These are phyloP conservation scores for Choanephora cucurbitarum DNA, from an alignment of 371 early-diverging fungal species.

Conservation along the genomic window DNA sequence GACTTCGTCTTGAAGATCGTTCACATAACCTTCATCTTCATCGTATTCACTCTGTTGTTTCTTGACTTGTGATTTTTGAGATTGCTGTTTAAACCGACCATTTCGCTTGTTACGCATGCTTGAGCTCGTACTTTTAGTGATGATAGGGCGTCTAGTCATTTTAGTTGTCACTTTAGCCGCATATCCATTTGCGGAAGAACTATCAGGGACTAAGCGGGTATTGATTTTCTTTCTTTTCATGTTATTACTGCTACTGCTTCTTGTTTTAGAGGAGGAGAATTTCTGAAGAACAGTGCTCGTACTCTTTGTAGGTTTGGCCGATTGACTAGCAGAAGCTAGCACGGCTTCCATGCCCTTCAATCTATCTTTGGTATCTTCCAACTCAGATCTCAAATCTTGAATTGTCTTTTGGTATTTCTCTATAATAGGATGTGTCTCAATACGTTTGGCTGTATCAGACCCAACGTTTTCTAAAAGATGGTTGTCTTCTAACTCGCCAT, in stretches of 20 bases:
- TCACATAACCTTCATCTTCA: conserved; percentile 30
- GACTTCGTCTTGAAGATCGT: conserved; percentile 35
- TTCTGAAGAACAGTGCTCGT: conserved; percentile 8
- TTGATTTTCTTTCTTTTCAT: conserved; percentile 6
- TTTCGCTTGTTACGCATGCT: conserved; percentile 8
- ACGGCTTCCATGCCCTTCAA: conserved; percentile 28
- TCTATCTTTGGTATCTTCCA: conserved; percentile 47
- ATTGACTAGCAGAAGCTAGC: conserved; percentile 21
- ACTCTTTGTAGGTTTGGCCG: conserved; percentile 1
- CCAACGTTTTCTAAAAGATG: conserved; percentile 18
- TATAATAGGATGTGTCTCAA: conserved; percentile 54
- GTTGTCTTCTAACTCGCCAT: conserved; percentile 12
- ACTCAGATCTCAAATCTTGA: conserved; percentile 49
- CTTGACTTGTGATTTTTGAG: conserved; percentile 3
- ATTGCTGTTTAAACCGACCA: conserved; percentile 4
- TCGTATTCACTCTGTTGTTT: conserved; percentile 2
- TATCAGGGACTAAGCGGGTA: conserved; percentile 8
- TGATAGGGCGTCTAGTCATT: conserved; percentile 16
- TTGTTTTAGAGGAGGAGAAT: conserved; percentile 8
- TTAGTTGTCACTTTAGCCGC: conserved; percentile 24
- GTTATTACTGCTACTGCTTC: conserved; percentile 6
- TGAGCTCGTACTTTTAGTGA: conserved; percentile 26
- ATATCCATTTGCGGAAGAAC: conserved; percentile 15
- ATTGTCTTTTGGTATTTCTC: conserved; percentile 55
- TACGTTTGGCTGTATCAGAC: conserved; percentile 1